Conservation (phyloP, 148 eudicot genomes). For the Camellia japonica region DNA sequence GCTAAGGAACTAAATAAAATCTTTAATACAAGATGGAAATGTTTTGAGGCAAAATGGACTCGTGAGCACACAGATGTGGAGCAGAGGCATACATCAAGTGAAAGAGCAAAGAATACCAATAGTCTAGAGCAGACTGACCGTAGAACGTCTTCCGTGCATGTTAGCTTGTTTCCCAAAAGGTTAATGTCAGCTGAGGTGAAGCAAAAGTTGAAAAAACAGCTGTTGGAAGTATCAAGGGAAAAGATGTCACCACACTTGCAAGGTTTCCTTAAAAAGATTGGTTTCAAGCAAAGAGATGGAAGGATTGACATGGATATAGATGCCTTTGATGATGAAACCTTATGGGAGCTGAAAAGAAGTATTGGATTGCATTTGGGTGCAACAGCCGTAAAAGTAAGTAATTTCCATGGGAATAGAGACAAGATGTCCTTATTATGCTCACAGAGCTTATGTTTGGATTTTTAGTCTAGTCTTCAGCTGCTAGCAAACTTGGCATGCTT, state of each 20-base stretch:
- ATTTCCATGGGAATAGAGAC: not conserved
- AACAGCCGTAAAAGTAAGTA: constrained; percentile 32
- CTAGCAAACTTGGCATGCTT: not conserved
- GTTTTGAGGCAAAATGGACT: constrained; percentile 38
- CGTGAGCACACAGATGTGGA: constrained; percentile 15
- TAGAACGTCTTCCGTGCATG: constrained; percentile 8
- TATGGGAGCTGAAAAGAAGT: constrained; percentile 34
- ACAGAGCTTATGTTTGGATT: not conserved
- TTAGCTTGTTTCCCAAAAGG: constrained; percentile 12
- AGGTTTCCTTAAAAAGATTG: constrained; percentile 24
- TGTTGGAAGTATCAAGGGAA: constrained; percentile 21
- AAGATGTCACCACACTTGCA: constrained; percentile 28
- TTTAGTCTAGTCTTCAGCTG: not conserved
- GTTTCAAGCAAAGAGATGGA: constrained; percentile 23
- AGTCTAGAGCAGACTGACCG: not conserved
- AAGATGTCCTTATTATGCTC: not conserved
- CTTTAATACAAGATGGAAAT: constrained; percentile 53
- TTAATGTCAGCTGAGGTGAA: constrained; percentile 36
- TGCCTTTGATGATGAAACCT: constrained; percentile 28
- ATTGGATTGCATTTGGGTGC: constrained; percentile 15
- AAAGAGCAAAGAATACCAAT: constrained; percentile 9
- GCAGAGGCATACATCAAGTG: constrained; percentile 13
- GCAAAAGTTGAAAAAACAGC: constrained; percentile 28
- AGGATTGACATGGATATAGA: constrained; percentile 24
- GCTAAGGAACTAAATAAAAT: constrained; percentile 47